Base-by-base conservation (phyloP, 345 rosid species). In the Eutrema heterophyllum region DNA sequence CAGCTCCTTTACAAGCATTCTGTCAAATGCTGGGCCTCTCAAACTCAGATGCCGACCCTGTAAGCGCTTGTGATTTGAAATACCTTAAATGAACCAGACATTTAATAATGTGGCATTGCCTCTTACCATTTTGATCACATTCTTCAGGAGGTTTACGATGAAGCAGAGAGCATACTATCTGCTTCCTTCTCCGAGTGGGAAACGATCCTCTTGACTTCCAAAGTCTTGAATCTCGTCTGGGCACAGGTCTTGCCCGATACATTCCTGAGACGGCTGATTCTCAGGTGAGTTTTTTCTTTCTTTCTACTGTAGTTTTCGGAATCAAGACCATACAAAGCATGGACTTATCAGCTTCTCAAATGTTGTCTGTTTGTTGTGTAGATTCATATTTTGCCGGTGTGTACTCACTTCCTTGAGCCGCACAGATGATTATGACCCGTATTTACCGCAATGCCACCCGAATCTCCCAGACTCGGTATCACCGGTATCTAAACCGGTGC, bases 1-100 rank as follows among this genome's bases (percentile, higher is more conserved):
- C 99, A 53, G 84, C 97, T 68, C 97, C 99, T 76, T 58, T 96
- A 46, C 94, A 84, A 67, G 99, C 99, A 32, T 90, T 92, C 81
- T 84, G 87, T 81, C 94, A 83, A 51, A 83, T 92, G 94, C 84
- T 86, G 67, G 97, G 90, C 66, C 75, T 85, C 73, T 69, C 83
- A 61, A 68, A 80, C 71, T 56, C 80, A 5, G 86, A 86, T 53
- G 70, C 65, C 1, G 82, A 81, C 66, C 66, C 78, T 59, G 97
- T 92, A 82, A 78, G 93, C 15, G 1, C 2, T 67, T 51, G 51
- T 30, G 53, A 29, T 64, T n/a, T 40, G 26, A 46, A 54, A 4
- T 35, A 15, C 11, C n/a, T 9, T 9, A 16, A 24, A 26, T 4
- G 70, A 69, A 62, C 18, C 29, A 38, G 13, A 15, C 32, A n/a